Evolutionary conservation across 352 stramenopile genomes (phyloP), one percentile per base, ranked within the genome.

Genomic region (Thalassiosira tumida): DNA sequence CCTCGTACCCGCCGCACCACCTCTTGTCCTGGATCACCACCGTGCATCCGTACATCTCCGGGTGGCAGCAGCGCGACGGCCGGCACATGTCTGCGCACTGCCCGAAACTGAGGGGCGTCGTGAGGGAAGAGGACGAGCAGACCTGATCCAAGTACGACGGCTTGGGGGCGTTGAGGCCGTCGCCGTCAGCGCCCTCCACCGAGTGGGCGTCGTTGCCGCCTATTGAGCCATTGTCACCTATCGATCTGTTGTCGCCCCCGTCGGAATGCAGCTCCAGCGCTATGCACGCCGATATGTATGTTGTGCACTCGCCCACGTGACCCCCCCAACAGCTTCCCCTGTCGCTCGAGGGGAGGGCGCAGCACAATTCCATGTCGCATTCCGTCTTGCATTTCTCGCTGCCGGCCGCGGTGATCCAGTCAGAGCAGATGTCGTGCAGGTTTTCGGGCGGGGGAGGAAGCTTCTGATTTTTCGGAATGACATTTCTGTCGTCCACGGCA

Each of bases 211-310:
- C 41, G 26, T 31, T 47, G n/a, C 37, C n/a, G 37, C 62, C 47
- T n/a, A n/a, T n/a, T n/a, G n/a, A n/a, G 10, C 26, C 24, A 74
- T 76, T 74, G 24, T 72, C 50, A 37, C 15, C 43, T 2, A 2
- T 38, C 7, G 15, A n/a, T 10, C 6, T 21, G 17, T 6, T n/a
- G 15, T 47, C 2, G 10, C 21, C 41, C 26, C 37, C 29, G 47
- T 17, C 37, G 29, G 37, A 73, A 29, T 86, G 69, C 59, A 93
- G 82, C 59, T 93, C 87, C 29, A 93, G 43, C 26, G 75, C 87
- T 82, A 93, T 93, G 78, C 87, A 93, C n/a, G 75, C 87, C 41
- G 78, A 37, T 50, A 81, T 72, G 64, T 93, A 93, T 4, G 67
- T 87, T 7, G 87, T 82, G 67, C 87, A 93, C 37, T 87, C 81